These are phyloP conservation scores for Platanthera guangdongensis DNA, from an alignment of 106 monocot species.

Conservation along the genomic window DNA sequence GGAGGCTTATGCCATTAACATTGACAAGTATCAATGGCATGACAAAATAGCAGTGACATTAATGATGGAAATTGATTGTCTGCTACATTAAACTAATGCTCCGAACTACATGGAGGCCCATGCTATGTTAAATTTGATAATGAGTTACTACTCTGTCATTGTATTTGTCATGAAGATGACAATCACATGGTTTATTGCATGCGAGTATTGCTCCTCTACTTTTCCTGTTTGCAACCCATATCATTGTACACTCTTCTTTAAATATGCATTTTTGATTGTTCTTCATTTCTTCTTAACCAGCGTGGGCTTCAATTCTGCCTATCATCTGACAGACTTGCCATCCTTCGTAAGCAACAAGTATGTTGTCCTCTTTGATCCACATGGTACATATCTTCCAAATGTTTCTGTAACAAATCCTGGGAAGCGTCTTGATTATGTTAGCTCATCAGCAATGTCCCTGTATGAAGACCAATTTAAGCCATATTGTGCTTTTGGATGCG, in stretches of 20 bases:
- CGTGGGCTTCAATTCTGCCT: slow-evolving; percentile 97
- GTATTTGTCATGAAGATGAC: too few species aligned
- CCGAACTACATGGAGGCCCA: too few species aligned
- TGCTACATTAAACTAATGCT: too few species aligned
- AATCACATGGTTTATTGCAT: not conserved
- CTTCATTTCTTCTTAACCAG: slow-evolving; percentile 18
- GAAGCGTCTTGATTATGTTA: slow-evolving; percentile 85
- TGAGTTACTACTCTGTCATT: too few species aligned
- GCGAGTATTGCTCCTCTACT: not conserved
- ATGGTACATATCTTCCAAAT: slow-evolving; percentile 85
- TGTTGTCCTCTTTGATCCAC: slow-evolving; percentile 89
- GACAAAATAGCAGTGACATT: too few species aligned
- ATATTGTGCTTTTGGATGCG: slow-evolving; percentile 89
- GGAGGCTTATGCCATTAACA: too few species aligned
- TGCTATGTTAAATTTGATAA: too few species aligned
- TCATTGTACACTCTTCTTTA: not conserved
- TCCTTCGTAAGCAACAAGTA: slow-evolving; percentile 93
- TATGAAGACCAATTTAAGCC: slow-evolving; percentile 84
- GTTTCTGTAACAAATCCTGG: slow-evolving; percentile 91
- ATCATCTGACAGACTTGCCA: slow-evolving; percentile 92
- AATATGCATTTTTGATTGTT: not conserved
- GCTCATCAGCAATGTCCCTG: slow-evolving; percentile 53
- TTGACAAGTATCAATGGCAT: too few species aligned
- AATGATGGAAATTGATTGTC: too few species aligned
- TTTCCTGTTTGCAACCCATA: not conserved